Evolutionary conservation across 306 rosid genomes (phyloP), one percentile per base, ranked within the genome.

Genomic region (Rosa chinensis): DNA sequence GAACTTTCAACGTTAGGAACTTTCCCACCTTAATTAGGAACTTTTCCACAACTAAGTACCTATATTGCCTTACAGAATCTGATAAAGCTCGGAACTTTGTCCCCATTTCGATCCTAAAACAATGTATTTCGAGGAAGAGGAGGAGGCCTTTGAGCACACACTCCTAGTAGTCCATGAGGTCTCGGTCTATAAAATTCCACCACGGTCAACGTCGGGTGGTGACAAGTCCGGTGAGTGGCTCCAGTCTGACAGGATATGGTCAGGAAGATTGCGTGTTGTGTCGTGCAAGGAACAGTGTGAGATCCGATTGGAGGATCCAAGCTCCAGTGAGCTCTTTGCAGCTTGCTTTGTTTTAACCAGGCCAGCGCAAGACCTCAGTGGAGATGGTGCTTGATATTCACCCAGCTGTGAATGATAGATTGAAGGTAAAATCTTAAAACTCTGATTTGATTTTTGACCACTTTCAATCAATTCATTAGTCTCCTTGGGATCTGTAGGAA

Each of bases 211-310:
- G 40, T 88, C 97, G 78, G 97, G 96, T 47, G 97, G 99, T 50
- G 91, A 89, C 88, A 95, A 93, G 86, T 93, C 98, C 82, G 96
- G 97, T 37, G 97, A 96, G 84, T 96, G 99, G 98, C 94, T 93
- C 2, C 98, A 91, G 76, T 90, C 97, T 71, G 98, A 91, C 48
- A 93, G 90, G 91, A 91, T 95, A 82, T 95, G 96, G 98, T 82
- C 98, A 55, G 99, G 99, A 32, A 91, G 99, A 48, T 90, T 93
- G 50, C 87, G 98, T 13, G 98, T 95, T 23, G 98, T 91, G 0
- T 95, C 93, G 1, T 88, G 98, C 71, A 89, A 86, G 68, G 90
- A 89, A 76, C 93, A 93, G 23, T 93, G 99, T 78, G 99, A 95
- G 96, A 95, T 96, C 92, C 96, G 98, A 20, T 83, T 91, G 66